Evolutionary conservation across 768 basidiomycete genomes (phyloP), one percentile per base, ranked within the genome.

Genomic region (Amanita muscaria): DNA sequence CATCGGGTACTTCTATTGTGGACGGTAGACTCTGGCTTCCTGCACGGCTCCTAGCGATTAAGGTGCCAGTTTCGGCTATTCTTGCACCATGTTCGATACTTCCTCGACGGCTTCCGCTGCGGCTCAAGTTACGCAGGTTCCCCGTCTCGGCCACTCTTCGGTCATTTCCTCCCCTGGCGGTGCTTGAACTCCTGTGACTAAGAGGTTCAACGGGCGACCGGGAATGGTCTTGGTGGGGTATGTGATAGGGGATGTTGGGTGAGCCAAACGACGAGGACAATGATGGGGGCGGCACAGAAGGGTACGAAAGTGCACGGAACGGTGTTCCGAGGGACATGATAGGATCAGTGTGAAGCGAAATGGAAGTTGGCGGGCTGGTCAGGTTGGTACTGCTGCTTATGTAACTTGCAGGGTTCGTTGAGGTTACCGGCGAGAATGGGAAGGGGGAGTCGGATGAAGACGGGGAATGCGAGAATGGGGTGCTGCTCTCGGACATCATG

Each of bases 281-380:
- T 1, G 83, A 85, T 3, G 88, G 88, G 9, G 88, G 88, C 2
- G 88, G 88, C 0, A 89, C 88, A 5, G 79, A 80, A 0, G 88
- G 88, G 53, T 91, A 91, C 4, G 84, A 74, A 40, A 90, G 68
- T 11, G 69, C 65, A 43, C 67, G 62, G 5, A 55, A 61, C 7
- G 55, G 66, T 42, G 52, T 61, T 5, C 58, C 64, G 37, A 59
- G 59, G 22, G 67, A 50, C 31, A 58, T 53, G 44, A 64, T 60
- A 39, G 64, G 61, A 44, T 69, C 69, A 6, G 71, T 62, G 30
- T 69, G 67, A 40, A 73, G 67, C 3, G 75, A 77, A 9, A 72
- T 65, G 7, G 79, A 77, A 3, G 82, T 80, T 2, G 83, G 80
- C 3, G 88, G 87, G 25, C 83, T 88, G 3, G 87, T 90, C 44